Evolutionary conservation across 2,329 filamentous ascomycete species (phyloP).

Genomic region (Ophioceras dolichostomum): DNA sequence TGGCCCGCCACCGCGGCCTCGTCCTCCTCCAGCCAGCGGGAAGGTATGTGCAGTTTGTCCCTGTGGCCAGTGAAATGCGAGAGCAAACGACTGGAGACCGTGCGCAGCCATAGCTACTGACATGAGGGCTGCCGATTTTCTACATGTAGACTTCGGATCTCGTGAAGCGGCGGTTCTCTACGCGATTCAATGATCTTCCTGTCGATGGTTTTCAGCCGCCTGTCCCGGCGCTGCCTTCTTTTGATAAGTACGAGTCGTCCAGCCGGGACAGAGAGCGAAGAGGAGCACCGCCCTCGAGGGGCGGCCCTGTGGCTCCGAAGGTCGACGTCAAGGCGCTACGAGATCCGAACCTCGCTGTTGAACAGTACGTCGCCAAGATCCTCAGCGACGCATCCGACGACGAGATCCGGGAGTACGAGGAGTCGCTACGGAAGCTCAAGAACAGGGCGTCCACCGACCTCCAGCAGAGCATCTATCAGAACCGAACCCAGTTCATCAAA

Average conservation of each 20-base stretch:
- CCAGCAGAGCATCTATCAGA: conserved; percentile 93
- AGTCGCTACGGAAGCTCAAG: conserved; percentile 64
- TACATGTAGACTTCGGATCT: conserved; percentile 56
- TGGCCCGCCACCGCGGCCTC: conserved; percentile 23
- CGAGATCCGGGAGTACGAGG: conserved; percentile 74
- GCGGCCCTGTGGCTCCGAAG: conserved; percentile 39
- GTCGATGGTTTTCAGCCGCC: conserved; percentile 62
- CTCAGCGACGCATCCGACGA: conserved; percentile 78
- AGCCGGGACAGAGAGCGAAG: conserved; percentile 25
- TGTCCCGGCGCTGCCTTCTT: conserved; percentile 53
- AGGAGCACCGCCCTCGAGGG: conserved; percentile 39
- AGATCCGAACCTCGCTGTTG: conserved; percentile 66
- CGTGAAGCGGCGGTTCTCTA: conserved; percentile 90
- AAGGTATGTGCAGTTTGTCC: conserved; percentile 29
- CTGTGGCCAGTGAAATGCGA: no score
- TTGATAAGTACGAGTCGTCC: conserved; percentile 43
- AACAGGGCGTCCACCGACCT: conserved; percentile 69
- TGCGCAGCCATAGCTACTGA: conserved; percentile 4
- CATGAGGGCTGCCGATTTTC: background rate
- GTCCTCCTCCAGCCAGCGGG: conserved; percentile 38
- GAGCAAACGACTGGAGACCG: no score
- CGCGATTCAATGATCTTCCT: conserved; percentile 71
- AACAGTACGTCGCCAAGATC: conserved; percentile 64
- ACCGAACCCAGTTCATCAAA: conserved; percentile 96
- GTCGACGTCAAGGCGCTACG: conserved; percentile 68